Evolutionary conservation across 108 stramenopile species (phyloP), one percentile per base, ranked within the genome.

Genomic region (Cyclotella choctawhatcheeana): DNA sequence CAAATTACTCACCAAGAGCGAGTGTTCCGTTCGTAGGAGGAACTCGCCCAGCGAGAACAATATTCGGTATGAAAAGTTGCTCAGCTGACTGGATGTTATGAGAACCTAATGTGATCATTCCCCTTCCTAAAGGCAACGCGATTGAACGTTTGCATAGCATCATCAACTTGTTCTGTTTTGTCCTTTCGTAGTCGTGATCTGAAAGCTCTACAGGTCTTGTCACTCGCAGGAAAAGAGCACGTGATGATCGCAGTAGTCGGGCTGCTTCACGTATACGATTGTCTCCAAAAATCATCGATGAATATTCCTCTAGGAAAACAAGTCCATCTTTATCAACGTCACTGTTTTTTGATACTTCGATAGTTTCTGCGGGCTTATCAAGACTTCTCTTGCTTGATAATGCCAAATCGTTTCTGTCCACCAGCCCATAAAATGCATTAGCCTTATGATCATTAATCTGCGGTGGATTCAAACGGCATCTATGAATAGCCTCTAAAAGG

Each of bases 91-190:
- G 77, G 20, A 82, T 74, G 13, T 84, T 64, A n/a, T 95, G 77
- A 34, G 95, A 92, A n/a, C 94, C 95, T 48, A 99, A 81, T 10
- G 98, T 97, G 44, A 98, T 50, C 98, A 99, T 99, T 34, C 97
- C 99, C 37, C 99, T 83, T 1, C 97, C 99, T 10, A 97, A 58
- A 6, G 95, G 90, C 8, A 92, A 66, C 5, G 99, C 94, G 33
- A 98, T 84, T 17, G 88, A 78, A 40, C 99, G 85, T 21, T 91
- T 84, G 67, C 90, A 90, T 26, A 97, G 73, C 43, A 96, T 76
- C 0, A 91, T 73, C 22, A 97, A 84, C 70, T 88, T 94, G 34
- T 87, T 84, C 82, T 96, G 94, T 79, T 96, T 95, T 44, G 77
- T 64, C 20, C 89, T 70, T 64, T 96, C 93, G 63, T 88, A 96